A percentile compares a stretch with the other conserved stretches of the same genome.
Conservation (phyloP, 345 rosid genomes). For the Melaleuca quinquenervia region DNA sequence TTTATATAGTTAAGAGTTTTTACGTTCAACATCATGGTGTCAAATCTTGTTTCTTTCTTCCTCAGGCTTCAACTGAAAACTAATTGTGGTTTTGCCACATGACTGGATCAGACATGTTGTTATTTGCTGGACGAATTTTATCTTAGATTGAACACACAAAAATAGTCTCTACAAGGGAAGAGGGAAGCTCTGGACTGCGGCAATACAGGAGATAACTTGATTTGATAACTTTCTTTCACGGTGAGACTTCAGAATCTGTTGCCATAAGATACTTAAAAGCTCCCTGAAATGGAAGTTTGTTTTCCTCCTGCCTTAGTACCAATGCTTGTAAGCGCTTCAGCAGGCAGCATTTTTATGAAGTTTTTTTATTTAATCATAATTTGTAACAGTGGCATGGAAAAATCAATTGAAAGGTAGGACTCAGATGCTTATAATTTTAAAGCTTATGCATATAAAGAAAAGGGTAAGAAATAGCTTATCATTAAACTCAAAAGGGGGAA, state of each 20-base stretch:
- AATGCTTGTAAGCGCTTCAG: background rate
- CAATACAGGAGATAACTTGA: background rate
- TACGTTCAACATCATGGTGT: background rate
- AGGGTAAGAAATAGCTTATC: background rate
- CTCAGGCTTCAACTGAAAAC: background rate
- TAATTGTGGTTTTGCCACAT: background rate
- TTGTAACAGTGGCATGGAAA: background rate
- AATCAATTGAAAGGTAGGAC: background rate
- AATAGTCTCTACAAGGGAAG: background rate
- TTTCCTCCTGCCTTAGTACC: background rate
- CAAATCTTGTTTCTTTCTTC: background rate
- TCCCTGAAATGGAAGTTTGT: background rate
- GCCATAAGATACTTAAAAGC: background rate
- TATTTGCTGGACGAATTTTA: background rate
- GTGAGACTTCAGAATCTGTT: background rate
- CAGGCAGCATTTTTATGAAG: background rate
- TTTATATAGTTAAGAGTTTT: background rate
- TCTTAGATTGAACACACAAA: background rate
- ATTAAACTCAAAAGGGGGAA: background rate
- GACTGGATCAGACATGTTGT: background rate
- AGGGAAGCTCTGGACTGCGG: background rate
- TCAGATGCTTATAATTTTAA: background rate
- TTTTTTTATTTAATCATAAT: background rate
- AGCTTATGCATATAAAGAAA: background rate
- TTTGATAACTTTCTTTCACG: background rate